Percentiles rank a stretch among this genome's conserved stretches.
Conservation (phyloP, 129 eudicot species). For the Silybum marianum region DNA sequence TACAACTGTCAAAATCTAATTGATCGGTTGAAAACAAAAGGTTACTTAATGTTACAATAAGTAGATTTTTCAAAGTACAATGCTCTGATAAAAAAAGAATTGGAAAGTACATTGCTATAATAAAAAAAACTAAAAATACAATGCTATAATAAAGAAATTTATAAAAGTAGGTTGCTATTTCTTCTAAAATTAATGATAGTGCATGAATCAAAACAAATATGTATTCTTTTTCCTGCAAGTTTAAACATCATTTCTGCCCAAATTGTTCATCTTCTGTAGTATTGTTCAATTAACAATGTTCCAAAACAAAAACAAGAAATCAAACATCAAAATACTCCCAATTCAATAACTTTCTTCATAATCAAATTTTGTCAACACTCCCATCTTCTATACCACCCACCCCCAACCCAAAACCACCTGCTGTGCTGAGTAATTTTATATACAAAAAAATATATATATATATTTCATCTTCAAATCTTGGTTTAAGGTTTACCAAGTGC, state of each 20-base stretch:
- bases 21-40: too few species aligned
- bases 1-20: too few species aligned
- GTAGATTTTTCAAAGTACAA: too few species aligned
- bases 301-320: conserved; percentile 10
- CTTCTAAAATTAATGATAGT: background rate
- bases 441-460: conserved; percentile 14
- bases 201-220: background rate
- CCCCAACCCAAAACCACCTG: background rate
- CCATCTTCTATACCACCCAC: conserved; percentile 35
- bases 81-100: too few species aligned
- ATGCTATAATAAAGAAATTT: too few species aligned
- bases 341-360: conserved; percentile 25
- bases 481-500: conserved; percentile 70
- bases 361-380: conserved; percentile 33
- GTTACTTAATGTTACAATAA: too few species aligned
- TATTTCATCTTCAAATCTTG: conserved; percentile 45
- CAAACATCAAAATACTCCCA: conserved; percentile 21
- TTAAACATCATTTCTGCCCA: conserved; percentile 5
- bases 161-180: too few species aligned
- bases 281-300: conserved; percentile 9
- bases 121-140: too few species aligned
- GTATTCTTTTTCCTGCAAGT: background rate
- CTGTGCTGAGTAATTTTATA: conserved; percentile 26
- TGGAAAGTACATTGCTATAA: too few species aligned
- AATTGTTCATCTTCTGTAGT: conserved; percentile 15